Evolutionary conservation across 2,329 filamentous ascomycete genomes (phyloP).

Genomic region (Calycina herbarum): DNA sequence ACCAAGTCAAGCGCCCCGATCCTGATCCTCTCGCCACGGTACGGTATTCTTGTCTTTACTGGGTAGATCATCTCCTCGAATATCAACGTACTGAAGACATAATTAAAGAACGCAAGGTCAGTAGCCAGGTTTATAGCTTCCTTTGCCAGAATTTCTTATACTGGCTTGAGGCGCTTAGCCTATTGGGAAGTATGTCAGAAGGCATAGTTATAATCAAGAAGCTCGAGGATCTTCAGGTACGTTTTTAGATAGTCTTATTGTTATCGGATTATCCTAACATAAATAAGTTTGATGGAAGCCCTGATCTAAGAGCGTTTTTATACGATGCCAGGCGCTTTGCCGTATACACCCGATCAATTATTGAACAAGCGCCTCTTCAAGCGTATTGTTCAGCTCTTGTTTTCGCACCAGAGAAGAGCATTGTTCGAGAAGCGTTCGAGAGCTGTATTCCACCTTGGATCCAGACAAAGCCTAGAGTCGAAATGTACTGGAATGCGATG

Average conservation of each 20-base stretch:
- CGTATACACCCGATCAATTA: slow-evolving; percentile 29
- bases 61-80: too few relatives aligned
- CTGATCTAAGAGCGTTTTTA: slow-evolving; percentile 26
- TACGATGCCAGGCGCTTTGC: slow-evolving; percentile 29
- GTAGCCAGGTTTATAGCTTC: too few relatives aligned
- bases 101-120: too few relatives aligned
- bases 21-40: too few relatives aligned
- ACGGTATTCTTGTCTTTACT: too few relatives aligned
- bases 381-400: slow-evolving; percentile 33
- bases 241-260: not conserved
- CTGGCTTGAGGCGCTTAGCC: too few relatives aligned
- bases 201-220: too few relatives aligned
- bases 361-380: slow-evolving; percentile 31
- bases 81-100: too few relatives aligned
- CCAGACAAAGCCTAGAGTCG: slow-evolving; percentile 18
- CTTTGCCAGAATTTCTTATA: too few relatives aligned
- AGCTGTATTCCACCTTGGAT: slow-evolving; percentile 21
- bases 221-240: not conserved
- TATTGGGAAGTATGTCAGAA: too few relatives aligned
- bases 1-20: too few relatives aligned
- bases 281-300: slow-evolving; percentile 12
- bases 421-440: slow-evolving; percentile 29
- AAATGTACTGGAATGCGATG: slow-evolving; percentile 20
- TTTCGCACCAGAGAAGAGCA: slow-evolving; percentile 32
- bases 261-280: not conserved